Evolutionary conservation across 2,329 filamentous ascomycete genomes (phyloP).

Genomic region (Huntiella abstrusa): DNA sequence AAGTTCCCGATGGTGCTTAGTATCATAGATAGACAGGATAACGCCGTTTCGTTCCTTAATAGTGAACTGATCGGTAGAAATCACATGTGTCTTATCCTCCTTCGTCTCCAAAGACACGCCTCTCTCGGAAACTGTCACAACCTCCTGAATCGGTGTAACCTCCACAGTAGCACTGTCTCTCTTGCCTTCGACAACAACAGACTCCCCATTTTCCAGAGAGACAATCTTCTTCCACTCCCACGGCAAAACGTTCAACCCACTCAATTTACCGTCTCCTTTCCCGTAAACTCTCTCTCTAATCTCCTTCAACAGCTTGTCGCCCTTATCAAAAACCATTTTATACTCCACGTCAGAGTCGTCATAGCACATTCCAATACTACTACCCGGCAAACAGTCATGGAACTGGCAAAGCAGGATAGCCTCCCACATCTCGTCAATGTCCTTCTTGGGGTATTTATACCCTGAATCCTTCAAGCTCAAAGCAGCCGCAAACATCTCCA

Average conservation of each 20-base stretch:
- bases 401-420: conserved; percentile 82
- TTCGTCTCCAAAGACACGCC: conserved; percentile 31
- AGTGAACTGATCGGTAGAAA: conserved; percentile 60
- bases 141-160: too few species aligned
- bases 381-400: conserved; percentile 90
- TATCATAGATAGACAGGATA: conserved; percentile 73
- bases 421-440: conserved; percentile 97
- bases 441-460: conserved; percentile 82
- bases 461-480: conserved; percentile 47
- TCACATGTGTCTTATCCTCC: conserved; percentile 46
- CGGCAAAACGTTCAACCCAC: conserved; percentile 57
- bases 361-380: conserved; percentile 94
- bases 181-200: conserved; percentile 22
- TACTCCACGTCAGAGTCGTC: conserved; percentile 89
- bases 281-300: conserved; percentile 30
- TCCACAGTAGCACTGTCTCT: too few species aligned
- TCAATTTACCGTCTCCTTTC: too few species aligned
- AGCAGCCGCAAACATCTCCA: conserved; percentile 77
- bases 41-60: conserved; percentile 55
- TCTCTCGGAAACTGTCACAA: too few species aligned
- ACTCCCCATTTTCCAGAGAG: conserved; percentile 15
- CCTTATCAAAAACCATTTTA: conserved; percentile 60
- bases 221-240: conserved; percentile 43
- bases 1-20: conserved; percentile 53
- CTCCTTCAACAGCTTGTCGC: conserved; percentile 50